phyloP scores from a whole-genome alignment of 495 filamentous ascomycete genomes.

The Neurospora intermedia region DNA sequence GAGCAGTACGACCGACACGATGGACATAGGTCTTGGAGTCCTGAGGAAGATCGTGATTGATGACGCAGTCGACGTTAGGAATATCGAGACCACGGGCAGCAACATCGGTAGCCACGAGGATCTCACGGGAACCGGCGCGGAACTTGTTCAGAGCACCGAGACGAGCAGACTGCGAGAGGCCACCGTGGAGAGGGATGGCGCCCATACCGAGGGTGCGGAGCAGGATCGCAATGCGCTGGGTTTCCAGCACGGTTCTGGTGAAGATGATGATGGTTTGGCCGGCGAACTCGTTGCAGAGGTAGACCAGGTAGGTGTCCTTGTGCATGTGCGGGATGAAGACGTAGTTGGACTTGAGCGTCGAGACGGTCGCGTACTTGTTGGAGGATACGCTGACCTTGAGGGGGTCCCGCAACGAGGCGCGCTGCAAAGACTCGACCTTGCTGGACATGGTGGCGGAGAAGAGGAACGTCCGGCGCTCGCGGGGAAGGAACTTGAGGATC shows the following conservation, averaged over 20 bases:
- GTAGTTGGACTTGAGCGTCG: slow-evolving; percentile 71
- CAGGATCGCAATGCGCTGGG: slow-evolving; percentile 71
- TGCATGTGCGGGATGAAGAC: slow-evolving; percentile 77
- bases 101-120: slow-evolving; percentile 93
- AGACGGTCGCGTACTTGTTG: slow-evolving; percentile 79
- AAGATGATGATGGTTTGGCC: slow-evolving; percentile 86
- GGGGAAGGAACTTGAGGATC: slow-evolving; percentile 78
- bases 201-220: slow-evolving; percentile 60
- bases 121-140: slow-evolving; percentile 58
- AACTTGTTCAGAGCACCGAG: slow-evolving; percentile 84
- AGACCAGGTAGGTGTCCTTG: slow-evolving; percentile 86
- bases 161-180: slow-evolving; percentile 74
- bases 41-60: slow-evolving; percentile 76
- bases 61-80: slow-evolving; percentile 75
- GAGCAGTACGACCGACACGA: slow-evolving; percentile 83
- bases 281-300: slow-evolving; percentile 71
- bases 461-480: slow-evolving; percentile 72
- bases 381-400: slow-evolving; percentile 59
- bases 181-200: slow-evolving; percentile 85
- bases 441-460: slow-evolving; percentile 91
- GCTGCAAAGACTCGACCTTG: slow-evolving; percentile 84
- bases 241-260: slow-evolving; percentile 85
- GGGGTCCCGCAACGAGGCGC: slow-evolving; percentile 75
- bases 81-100: slow-evolving; percentile 94
- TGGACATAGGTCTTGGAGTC: slow-evolving; percentile 93